A percentile compares a stretch with the other conserved stretches of the same genome.
These are phyloP conservation scores for Euryodendron excelsum DNA, from an alignment of 148 eudicot genomes.

Conservation along the genomic window DNA sequence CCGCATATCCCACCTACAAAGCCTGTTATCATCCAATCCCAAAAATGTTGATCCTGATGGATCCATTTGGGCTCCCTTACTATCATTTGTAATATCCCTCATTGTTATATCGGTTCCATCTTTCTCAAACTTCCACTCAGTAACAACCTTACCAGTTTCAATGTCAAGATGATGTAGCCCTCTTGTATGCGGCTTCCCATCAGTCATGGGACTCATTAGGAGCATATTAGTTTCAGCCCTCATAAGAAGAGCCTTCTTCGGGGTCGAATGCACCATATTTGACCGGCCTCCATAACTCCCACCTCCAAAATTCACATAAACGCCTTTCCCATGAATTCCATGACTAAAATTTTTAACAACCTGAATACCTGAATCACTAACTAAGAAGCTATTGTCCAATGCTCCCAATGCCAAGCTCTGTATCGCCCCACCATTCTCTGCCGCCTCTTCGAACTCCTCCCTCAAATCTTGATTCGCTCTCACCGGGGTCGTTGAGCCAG, in stretches of 20 bases:
- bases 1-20: slow-evolving; percentile 83
- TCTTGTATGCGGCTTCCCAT: slow-evolving; percentile 54
- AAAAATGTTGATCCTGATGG: slow-evolving; percentile 73
- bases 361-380: slow-evolving; percentile 57
- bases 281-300: slow-evolving; percentile 11
- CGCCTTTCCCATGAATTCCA: slow-evolving; percentile 82
- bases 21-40: slow-evolving; percentile 76
- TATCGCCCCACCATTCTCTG: slow-evolving; percentile 43
- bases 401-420: slow-evolving; percentile 78
- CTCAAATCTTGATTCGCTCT: slow-evolving; percentile 37
- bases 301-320: slow-evolving; percentile 44
- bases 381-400: slow-evolving; percentile 68
- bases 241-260: slow-evolving; percentile 64
- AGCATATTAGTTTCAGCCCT: slow-evolving; percentile 76
- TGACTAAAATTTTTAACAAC: slow-evolving; percentile 71
- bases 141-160: slow-evolving; percentile 67
- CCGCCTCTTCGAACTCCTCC: slow-evolving; percentile 73
- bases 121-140: slow-evolving; percentile 77
- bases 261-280: slow-evolving; percentile 36
- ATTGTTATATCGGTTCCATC: slow-evolving; percentile 71
- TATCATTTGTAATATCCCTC: slow-evolving; percentile 76
- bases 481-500: slow-evolving; percentile 25
- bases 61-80: slow-evolving; percentile 66
- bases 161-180: slow-evolving; percentile 77
- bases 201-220: slow-evolving; percentile 57